Conservation (phyloP, 2,329 filamentous ascomycete species). For the Hypocreales sp. region DNA sequence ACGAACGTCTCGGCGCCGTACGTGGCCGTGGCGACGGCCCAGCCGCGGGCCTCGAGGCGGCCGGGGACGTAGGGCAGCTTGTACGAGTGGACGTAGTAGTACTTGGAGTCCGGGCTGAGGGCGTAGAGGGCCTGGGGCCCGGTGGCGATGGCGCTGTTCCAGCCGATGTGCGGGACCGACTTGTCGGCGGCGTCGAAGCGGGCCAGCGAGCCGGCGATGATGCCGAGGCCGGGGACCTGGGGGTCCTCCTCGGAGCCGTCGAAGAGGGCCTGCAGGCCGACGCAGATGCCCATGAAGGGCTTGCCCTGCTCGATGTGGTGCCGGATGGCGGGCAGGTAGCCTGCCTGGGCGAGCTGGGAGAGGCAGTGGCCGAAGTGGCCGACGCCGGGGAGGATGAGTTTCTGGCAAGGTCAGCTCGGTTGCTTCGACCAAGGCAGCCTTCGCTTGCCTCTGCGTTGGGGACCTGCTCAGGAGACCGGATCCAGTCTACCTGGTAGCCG, state of each 20-base stretch:
- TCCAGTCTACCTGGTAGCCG: slow-evolving; percentile 86
- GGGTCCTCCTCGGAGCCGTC: slow-evolving; percentile 69
- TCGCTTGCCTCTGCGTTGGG: slow-evolving; percentile 57
- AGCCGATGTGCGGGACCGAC: slow-evolving; percentile 96
- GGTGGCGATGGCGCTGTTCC: slow-evolving; percentile 73
- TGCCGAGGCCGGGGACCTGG: slow-evolving; percentile 53
- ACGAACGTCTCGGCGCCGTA: slow-evolving; percentile 87
- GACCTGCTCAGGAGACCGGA: slow-evolving; percentile 72
- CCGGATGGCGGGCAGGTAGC: slow-evolving; percentile 69
- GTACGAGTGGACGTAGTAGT: slow-evolving; percentile 98
- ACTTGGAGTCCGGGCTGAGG: slow-evolving; percentile 69
- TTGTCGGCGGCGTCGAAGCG: slow-evolving; percentile 67
- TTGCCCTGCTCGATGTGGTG: slow-evolving; percentile 81
- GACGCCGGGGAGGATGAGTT: slow-evolving; percentile 88
- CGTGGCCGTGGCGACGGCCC: slow-evolving; percentile 78
- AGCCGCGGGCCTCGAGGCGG: slow-evolving; percentile 65
- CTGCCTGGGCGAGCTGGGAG: slow-evolving; percentile 64
- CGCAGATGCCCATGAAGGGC: slow-evolving; percentile 95
- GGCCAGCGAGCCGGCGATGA: slow-evolving; percentile 56
- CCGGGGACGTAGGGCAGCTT: slow-evolving; percentile 62
- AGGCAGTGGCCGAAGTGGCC: slow-evolving; percentile 97
- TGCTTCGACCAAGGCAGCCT: not conserved
- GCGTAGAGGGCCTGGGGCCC: slow-evolving; percentile 51
- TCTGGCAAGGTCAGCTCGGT: too few relatives aligned
- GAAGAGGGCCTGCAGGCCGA: slow-evolving; percentile 84